Percentiles rank a stretch among this genome's conserved stretches.
These are phyloP conservation scores for Dentipellis sp. DNA, from an alignment of 768 basidiomycete genomes.

Conservation along the genomic window DNA sequence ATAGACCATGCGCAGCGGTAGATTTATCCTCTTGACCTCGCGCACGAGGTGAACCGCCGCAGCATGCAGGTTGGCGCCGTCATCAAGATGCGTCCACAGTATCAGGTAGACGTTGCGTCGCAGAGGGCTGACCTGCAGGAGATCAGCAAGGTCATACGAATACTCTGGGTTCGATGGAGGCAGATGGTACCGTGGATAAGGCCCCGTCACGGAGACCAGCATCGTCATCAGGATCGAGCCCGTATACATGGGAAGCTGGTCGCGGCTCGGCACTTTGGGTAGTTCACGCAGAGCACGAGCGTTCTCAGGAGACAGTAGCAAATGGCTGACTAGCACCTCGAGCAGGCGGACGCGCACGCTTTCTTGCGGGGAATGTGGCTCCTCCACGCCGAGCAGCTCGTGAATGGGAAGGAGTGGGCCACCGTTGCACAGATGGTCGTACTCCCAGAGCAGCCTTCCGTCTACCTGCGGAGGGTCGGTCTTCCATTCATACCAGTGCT, in stretches of 20 bases:
- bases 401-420: neutral
- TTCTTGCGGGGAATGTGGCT: neutral
- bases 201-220: too few relatives aligned
- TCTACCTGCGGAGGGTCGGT: neutral
- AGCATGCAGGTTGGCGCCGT: neutral
- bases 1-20: neutral
- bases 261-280: neutral
- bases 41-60: neutral
- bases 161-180: too few relatives aligned
- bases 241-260: too few relatives aligned
- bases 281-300: neutral
- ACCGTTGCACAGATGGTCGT: too few relatives aligned
- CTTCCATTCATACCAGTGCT: neutral
- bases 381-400: neutral
- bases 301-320: neutral
- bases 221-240: too few relatives aligned
- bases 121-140: neutral
- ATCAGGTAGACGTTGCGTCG: neutral
- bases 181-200: too few relatives aligned
- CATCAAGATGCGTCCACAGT: neutral
- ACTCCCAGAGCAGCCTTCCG: too few relatives aligned
- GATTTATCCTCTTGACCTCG: neutral
- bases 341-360: neutral
- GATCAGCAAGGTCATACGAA: neutral
- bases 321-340: neutral